Base-by-base conservation (phyloP, 768 basidiomycete genomes). In the Plicaturopsis crispa region DNA sequence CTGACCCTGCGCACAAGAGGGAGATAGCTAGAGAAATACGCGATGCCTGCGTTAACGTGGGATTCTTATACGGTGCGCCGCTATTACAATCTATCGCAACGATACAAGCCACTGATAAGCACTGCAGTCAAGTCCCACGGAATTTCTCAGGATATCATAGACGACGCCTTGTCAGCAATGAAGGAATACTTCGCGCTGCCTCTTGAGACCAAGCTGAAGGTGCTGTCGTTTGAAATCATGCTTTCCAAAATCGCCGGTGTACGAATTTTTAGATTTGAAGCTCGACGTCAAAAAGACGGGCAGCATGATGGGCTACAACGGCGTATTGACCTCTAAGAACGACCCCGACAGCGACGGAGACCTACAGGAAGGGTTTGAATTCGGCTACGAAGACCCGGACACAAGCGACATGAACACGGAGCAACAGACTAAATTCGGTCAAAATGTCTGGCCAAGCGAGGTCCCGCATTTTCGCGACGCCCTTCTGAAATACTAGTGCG, bases 291-390 rank as follows among this genome's bases (percentile, higher is more conserved):
- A 66, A 35, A 79, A 74, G 41, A 70, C 72, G 1, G 56, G 73
- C 1, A 81, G 80, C 52, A 93, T 88, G 66, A 85, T 81, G 51
- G 84, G 84, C 14, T 86, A 85, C 56, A 80, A 67, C 37, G 73
- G 78, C 2, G 55, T 89, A 2, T 65, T 82, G 5, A 80, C 78
- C 39, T 76, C 74, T 35, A 89, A 89, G 53, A 83, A 79, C 38
- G 73, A 91, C 49, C 78, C 85, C 0, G 67, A 73, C n/a, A 72
- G 74, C 33, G 62, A 72, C n/a, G 91, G 91, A 1, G 92, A 97
- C 53, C 59, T 93, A 38, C 88, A 93, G 52, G 91, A 97, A 55
- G 90, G 84, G 3, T 94, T 92, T 55, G 83, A 91, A 48, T 69
- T 94, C 40, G 87, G 88, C 3, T 81, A 75, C 70, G 84, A 89